A percentile compares a stretch with the other conserved stretches of the same genome.
Evolutionary conservation across 2,329 filamentous ascomycete genomes (phyloP).

Genomic region (Diaporthe humulicola): DNA sequence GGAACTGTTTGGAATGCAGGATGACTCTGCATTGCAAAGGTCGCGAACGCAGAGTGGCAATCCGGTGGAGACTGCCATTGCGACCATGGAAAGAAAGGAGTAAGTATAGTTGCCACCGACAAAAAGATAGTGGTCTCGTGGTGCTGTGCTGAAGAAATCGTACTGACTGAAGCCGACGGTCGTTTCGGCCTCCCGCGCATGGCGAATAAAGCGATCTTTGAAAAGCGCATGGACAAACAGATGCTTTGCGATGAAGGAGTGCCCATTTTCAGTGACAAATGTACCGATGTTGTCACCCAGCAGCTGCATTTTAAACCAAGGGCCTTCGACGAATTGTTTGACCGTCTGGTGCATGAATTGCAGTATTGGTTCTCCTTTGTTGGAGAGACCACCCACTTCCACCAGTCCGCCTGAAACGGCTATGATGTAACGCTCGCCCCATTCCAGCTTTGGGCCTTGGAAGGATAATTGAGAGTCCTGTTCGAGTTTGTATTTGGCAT

Average conservation of each 20-base stretch:
- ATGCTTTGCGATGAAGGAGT: not conserved
- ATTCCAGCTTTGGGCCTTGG: not conserved
- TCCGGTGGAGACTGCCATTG: not conserved
- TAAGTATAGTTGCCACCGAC: too few species aligned
- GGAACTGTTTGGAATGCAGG: not conserved
- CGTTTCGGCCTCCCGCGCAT: not conserved
- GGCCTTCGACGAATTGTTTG: not conserved
- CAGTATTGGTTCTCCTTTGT: not conserved
- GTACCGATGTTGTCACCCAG: not conserved
- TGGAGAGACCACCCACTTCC: not conserved
- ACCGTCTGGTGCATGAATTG: not conserved
- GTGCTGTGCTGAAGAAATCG: not conserved
- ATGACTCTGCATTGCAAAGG: not conserved
- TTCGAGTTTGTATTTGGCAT: not conserved
- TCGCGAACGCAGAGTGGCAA: not conserved
- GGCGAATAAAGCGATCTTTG: not conserved
- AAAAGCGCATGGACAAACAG: not conserved
- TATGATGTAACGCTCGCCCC: not conserved
- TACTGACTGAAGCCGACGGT: not conserved
- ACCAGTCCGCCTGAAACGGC: not conserved
- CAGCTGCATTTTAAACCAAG: not conserved
- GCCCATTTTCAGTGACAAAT: not conserved
- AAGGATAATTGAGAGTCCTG: not conserved
- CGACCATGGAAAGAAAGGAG: not conserved
- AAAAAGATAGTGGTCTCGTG: not conserved